These are phyloP conservation scores for Asclepias syriaca DNA, from an alignment of 257 asterid genomes.

Conservation along the genomic window DNA sequence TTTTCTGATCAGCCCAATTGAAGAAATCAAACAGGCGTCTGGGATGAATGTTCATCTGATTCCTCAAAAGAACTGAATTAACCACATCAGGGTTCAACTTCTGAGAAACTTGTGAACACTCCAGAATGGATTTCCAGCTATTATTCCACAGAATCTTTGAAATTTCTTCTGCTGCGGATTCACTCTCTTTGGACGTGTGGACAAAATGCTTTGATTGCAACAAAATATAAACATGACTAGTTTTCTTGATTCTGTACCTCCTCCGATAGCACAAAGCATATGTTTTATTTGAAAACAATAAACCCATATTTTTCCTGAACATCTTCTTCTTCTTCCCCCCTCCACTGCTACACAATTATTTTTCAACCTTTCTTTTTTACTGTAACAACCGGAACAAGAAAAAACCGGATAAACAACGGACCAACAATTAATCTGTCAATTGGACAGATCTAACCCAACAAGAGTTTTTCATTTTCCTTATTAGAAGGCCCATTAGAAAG, in stretches of 20 bases:
- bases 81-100: conserved; percentile 57
- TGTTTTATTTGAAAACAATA: conserved; percentile 19
- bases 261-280: conserved; percentile 2
- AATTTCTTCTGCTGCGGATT: conserved; percentile 54
- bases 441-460: not conserved
- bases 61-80: conserved; percentile 45
- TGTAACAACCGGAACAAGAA: not conserved
- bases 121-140: conserved; percentile 60
- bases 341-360: not conserved
- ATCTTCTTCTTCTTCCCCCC: not conserved
- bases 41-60: conserved; percentile 50
- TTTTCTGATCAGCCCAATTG: conserved; percentile 50
- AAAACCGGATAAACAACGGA: not conserved
- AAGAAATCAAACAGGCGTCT: conserved; percentile 69
- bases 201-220: conserved; percentile 31
- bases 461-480: not conserved
- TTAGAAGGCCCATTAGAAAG: not conserved
- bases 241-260: conserved; percentile 26
- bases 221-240: conserved; percentile 17
- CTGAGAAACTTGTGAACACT: conserved; percentile 47
- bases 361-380: not conserved
- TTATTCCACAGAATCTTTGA: conserved; percentile 42
- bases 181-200: conserved; percentile 31
- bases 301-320: conserved; percentile 16
- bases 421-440: not conserved